A percentile compares a stretch with the other conserved stretches of the same genome.
Evolutionary conservation across 352 stramenopile genomes (phyloP).

Genomic region (Phytopythium delawarense): DNA sequence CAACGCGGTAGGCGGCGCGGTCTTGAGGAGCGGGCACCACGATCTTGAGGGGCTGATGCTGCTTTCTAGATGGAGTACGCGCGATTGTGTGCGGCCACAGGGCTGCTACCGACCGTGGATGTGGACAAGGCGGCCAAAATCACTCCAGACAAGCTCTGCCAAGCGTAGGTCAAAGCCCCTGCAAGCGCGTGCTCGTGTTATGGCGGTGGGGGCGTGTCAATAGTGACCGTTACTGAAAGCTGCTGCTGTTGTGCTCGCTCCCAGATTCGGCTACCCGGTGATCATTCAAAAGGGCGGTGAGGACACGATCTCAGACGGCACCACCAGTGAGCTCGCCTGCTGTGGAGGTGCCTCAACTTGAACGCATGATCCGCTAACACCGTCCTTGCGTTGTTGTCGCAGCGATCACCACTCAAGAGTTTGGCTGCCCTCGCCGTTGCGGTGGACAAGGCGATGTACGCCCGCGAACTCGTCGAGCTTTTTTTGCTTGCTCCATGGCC

Average conservation of each 20-base stretch:
- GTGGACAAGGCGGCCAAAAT: conserved; percentile 46
- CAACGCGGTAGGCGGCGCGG: conserved; percentile 61
- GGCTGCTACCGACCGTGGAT: conserved; percentile 42
- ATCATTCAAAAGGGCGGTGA: conserved; percentile 81
- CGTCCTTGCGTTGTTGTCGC: not conserved
- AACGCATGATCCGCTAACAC: not conserved
- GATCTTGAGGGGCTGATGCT: not conserved
- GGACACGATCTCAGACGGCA: conserved; percentile 81
- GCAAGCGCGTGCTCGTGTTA: not conserved
- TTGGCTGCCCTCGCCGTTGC: conserved; percentile 81
- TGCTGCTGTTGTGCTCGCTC: not conserved
- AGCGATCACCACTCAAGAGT: conserved; percentile 59
- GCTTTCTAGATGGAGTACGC: conserved; percentile 81
- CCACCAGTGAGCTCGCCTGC: conserved; percentile 28
- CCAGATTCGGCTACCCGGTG: conserved; percentile 72
- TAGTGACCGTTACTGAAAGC: not conserved
- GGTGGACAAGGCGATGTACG: conserved; percentile 90
- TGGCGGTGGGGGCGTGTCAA: not conserved
- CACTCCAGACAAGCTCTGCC: conserved; percentile 37
- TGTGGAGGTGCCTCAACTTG: not conserved
- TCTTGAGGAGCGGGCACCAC: too few relatives aligned
- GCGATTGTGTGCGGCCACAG: conserved; percentile 50
- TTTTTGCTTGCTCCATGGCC: not conserved
- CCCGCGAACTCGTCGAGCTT: not conserved
- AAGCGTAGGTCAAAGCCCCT: conserved; percentile 36